phyloP scores from a whole-genome alignment of 208 protist species.

The Leishmania tropica region DNA sequence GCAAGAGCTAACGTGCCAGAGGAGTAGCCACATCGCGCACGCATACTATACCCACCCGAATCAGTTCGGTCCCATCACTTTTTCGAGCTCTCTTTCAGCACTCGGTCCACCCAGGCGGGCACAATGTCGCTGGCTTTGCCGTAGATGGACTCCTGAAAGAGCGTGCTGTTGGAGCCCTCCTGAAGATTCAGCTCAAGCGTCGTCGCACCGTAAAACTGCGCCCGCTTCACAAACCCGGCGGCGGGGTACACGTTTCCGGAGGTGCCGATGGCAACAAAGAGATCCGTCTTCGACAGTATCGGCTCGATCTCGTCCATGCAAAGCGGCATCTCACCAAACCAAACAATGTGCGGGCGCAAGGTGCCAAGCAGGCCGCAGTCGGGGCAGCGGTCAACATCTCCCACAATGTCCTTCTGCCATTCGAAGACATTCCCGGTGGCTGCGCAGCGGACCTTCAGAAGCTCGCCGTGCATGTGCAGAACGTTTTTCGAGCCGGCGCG shows the following conservation, averaged over 20 bases:
- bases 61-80: neutral
- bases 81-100: conserved; percentile 30
- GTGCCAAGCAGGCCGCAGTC: conserved; percentile 53
- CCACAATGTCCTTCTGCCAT: conserved; percentile 30
- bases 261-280: conserved; percentile 79
- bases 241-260: conserved; percentile 82
- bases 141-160: conserved; percentile 56
- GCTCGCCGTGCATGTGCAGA: conserved; percentile 86
- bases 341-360: conserved; percentile 83
- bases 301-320: conserved; percentile 61
- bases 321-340: conserved; percentile 82
- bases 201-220: conserved; percentile 35
- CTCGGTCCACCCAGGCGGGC: conserved; percentile 50
- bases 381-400: conserved; percentile 39
- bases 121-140: conserved; percentile 61
- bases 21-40: neutral
- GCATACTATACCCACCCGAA: neutral
- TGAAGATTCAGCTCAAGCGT: conserved; percentile 74
- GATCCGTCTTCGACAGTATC: conserved; percentile 39
- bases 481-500: conserved; percentile 59
- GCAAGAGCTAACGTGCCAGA: neutral
- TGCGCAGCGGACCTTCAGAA: conserved; percentile 68
- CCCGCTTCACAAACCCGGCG: conserved; percentile 52
- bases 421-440: conserved; percentile 41
- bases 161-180: conserved; percentile 34